These are phyloP conservation scores for Suhomyces maxii DNA, from an alignment of 1,139 yeast genomes.

Conservation along the genomic window DNA sequence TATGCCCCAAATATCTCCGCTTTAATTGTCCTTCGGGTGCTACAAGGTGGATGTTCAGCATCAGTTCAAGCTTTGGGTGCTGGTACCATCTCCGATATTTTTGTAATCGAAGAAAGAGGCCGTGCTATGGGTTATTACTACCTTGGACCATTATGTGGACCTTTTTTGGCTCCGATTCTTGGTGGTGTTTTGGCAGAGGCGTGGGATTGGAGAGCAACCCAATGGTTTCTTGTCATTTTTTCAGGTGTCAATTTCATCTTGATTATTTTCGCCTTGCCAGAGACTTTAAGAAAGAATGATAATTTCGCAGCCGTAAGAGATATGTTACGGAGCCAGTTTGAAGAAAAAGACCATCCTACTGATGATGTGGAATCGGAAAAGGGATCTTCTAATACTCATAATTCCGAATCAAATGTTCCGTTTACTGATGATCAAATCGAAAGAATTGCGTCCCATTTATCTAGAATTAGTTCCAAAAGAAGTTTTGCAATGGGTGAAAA, in stretches of 20 bases:
- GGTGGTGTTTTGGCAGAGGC: slow-evolving; percentile 73
- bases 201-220: slow-evolving; percentile 91
- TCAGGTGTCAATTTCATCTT: slow-evolving; percentile 55
- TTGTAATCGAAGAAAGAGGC: slow-evolving; percentile 68
- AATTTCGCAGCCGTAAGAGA: slow-evolving; percentile 49
- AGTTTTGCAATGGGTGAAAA: background rate
- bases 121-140: slow-evolving; percentile 79
- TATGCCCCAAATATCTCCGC: slow-evolving; percentile 60
- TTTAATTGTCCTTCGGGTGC: slow-evolving; percentile 65
- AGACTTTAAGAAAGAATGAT: slow-evolving; percentile 64
- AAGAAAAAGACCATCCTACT: slow-evolving; percentile 15
- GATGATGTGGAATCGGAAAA: slow-evolving; percentile 15
- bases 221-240: slow-evolving; percentile 76
- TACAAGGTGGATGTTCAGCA: slow-evolving; percentile 81
- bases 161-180: slow-evolving; percentile 74
- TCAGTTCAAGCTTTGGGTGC: slow-evolving; percentile 91
- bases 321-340: slow-evolving; percentile 19
- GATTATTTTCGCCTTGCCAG: slow-evolving; percentile 65
- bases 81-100: slow-evolving; percentile 80
- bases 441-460: slow-evolving; percentile 22
- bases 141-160: slow-evolving; percentile 80
- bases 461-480: slow-evolving; percentile 10
- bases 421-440: slow-evolving; percentile 17
- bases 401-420: slow-evolving; percentile 17
- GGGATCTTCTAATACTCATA: slow-evolving; percentile 8